phyloP scores from a whole-genome alignment of 2,329 filamentous ascomycete species.

The Penicillium olsonii region DNA sequence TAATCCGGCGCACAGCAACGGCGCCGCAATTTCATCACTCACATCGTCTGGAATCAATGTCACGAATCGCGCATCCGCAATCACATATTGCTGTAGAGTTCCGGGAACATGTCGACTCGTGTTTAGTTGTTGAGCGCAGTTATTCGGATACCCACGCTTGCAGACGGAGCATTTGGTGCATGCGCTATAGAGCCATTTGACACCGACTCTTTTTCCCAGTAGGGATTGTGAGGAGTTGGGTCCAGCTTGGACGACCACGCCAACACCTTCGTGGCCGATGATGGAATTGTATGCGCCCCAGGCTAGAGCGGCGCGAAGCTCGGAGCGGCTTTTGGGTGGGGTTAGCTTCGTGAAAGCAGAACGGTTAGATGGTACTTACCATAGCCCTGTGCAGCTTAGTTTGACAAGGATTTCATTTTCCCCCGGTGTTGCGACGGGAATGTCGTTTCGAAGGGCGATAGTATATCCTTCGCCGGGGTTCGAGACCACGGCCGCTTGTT shows the following conservation, averaged over 20 bases:
- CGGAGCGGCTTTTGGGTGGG: conserved; percentile 19
- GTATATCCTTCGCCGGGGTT: conserved; percentile 17
- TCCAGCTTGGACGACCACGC: conserved; percentile 20
- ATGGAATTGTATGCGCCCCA: conserved; percentile 28
- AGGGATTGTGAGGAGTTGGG: conserved; percentile 12
- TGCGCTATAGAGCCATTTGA: conserved; percentile 30
- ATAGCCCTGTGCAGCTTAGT: conserved; percentile 25
- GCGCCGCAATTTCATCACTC: conserved; percentile 19
- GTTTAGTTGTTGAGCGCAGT: conserved; percentile 25
- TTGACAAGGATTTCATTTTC: conserved; percentile 25
- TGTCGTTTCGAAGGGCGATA: conserved; percentile 13
- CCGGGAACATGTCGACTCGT: conserved; percentile 28
- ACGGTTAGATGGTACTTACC: conserved; percentile 12
- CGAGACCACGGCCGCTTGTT: conserved; percentile 20
- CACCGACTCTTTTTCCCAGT: conserved; percentile 20
- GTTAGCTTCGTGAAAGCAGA: not conserved
- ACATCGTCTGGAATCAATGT: conserved; percentile 19
- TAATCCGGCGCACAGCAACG: conserved; percentile 22
- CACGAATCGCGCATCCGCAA: conserved; percentile 26
- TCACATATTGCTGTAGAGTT: conserved; percentile 28
- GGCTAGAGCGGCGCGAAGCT: conserved; percentile 24
- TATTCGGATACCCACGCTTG: conserved; percentile 16
- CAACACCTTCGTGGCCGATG: conserved; percentile 31
- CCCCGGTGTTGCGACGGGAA: conserved; percentile 17
- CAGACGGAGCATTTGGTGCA: conserved; percentile 25